Conservation (phyloP, 345 rosid species). For the Turnera subulata region DNA sequence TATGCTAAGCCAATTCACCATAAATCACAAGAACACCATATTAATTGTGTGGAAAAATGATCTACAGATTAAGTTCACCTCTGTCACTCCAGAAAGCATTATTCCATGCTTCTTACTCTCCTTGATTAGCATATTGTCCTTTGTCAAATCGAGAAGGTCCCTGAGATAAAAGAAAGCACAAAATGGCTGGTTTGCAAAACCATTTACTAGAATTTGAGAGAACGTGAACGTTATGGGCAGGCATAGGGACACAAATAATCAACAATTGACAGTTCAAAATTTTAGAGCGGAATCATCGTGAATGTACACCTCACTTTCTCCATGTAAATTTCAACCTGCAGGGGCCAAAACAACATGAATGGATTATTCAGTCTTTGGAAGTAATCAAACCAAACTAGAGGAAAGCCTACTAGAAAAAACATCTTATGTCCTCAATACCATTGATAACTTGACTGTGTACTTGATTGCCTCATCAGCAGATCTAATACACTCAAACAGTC, state of each 20-base stretch:
- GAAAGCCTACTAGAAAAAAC: not conserved
- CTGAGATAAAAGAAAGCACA: constrained; percentile 26
- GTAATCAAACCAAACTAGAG: not conserved
- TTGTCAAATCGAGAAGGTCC: constrained; percentile 78
- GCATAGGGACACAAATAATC: not conserved
- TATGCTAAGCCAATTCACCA: not conserved
- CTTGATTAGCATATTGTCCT: constrained; percentile 79
- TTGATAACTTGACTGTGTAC: constrained; percentile 59
- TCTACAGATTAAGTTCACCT: constrained; percentile 34
- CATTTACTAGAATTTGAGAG: not conserved
- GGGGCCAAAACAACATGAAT: constrained; percentile 11
- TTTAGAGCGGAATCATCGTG: not conserved
- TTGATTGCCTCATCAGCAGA: constrained; percentile 43
- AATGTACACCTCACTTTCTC: constrained; percentile 73
- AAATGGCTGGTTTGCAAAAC: no score
- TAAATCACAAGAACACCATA: not conserved
- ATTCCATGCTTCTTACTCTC: constrained; percentile 70
- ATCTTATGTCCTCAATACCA: constrained; percentile 47
- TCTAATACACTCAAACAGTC: constrained; percentile 47
- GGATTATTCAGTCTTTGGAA: not conserved
- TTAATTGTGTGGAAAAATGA: not conserved
- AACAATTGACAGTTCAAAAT: not conserved
- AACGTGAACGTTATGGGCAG: not conserved
- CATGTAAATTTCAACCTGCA: constrained; percentile 92
- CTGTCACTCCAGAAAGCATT: constrained; percentile 64